phyloP scores from a whole-genome alignment of 441 rosid genomes.

The Gossypium schwendimanii region DNA sequence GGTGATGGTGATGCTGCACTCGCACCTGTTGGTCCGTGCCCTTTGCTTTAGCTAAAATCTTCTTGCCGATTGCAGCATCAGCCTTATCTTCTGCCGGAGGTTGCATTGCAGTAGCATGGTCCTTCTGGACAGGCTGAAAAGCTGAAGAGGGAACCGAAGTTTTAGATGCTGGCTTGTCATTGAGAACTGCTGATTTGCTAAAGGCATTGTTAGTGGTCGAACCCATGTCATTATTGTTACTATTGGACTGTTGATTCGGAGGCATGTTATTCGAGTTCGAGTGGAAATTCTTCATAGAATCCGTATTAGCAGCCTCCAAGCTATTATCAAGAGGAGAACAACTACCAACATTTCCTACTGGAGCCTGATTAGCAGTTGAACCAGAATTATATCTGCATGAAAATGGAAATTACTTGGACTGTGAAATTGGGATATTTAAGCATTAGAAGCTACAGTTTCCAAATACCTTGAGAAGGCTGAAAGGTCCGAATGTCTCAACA shows the following conservation, averaged over 20 bases:
- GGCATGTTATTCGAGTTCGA: conserved; percentile 31
- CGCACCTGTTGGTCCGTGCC: conserved; percentile 28
- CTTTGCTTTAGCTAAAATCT: conserved; percentile 14
- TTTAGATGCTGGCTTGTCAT: conserved; percentile 22
- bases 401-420: conserved; percentile 5
- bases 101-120: conserved; percentile 16
- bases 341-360: conserved; percentile 31
- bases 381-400: conserved; percentile 35
- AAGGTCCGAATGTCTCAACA: conserved; percentile 36
- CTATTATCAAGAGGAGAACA: conserved; percentile 36
- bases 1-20: conserved; percentile 36
- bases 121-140: conserved; percentile 29
- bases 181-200: conserved; percentile 17
- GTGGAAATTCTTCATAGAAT: conserved; percentile 25
- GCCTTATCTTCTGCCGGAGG: conserved; percentile 19
- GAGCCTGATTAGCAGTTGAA: conserved; percentile 32
- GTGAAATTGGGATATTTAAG: background rate
- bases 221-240: conserved; percentile 34
- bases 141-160: conserved; percentile 26
- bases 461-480: conserved; percentile 51
- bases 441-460: background rate
- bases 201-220: conserved; percentile 29
- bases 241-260: conserved; percentile 30
- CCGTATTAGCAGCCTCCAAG: conserved; percentile 35
- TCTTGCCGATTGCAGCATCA: conserved; percentile 20